Evolutionary conservation across 176 grass and related monocot genomes (phyloP), one percentile per base, ranked within the genome.

Genomic region (Musa acuminata): DNA sequence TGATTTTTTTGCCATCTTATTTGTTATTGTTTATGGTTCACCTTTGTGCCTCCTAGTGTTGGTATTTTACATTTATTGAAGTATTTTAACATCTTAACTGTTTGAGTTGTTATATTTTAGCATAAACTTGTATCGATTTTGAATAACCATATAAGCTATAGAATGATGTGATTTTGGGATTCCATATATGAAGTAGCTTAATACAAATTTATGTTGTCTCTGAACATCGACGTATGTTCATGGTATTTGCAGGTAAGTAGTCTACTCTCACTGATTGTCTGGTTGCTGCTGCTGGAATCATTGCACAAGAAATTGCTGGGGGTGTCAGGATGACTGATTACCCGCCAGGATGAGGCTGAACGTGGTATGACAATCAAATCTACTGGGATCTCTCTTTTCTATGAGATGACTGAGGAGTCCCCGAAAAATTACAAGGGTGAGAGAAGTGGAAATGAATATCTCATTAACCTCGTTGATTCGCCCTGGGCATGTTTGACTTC

Each of bases 301-400:
- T 74, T 7, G 72, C 72, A 21, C 72, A 74, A 14, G 72, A 74
- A 74, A 53, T 11, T 23, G 72, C 52, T 22, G 72, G 72, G 16
- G 72, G 59, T 59, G 72, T 74, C 51, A 54, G 72, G 25, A 74
- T 74, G 72, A 74, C 72, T 53, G 52, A 72, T 22, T 0, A 72
- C 70, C 10, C 70, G 70, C 51, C 70, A 53, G 14, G 70, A 72
- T 24, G 70, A 72, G 23, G 72, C 72, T 13, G 72, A 74, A 19
- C 72, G 72, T 1, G 72, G 72, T 53, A 74, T 74, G 1, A 74
- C 52, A 22, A 74, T 74, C 23, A 74, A 74, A 43, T 74, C 72
- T 8, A 74, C 72, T 14, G 72, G 72, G 20, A 74, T 74, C 25
- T 74, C 72, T 17, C 72, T 58, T 17, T 74, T 58, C 72, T 74